Percentiles rank a stretch among this genome's conserved stretches.
These are phyloP conservation scores for Geopyxis carbonaria DNA, from an alignment of 495 filamentous ascomycete species.

Conservation along the genomic window DNA sequence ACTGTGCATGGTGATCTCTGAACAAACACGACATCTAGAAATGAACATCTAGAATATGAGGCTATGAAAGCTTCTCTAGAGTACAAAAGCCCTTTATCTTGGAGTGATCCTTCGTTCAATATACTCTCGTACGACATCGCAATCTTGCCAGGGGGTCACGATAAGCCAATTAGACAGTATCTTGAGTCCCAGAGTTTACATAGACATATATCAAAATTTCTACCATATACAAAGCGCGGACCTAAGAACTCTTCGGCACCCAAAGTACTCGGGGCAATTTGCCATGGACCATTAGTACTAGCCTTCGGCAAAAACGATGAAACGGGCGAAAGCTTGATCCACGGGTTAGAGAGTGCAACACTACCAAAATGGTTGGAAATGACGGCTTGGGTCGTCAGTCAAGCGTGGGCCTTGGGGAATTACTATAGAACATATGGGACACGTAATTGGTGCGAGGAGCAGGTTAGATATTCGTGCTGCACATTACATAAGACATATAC, in stretches of 20 bases:
- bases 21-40: too few relatives aligned
- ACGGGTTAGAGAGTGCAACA: slow-evolving; percentile 17
- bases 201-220: neutral
- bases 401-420: slow-evolving; percentile 16
- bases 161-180: slow-evolving; percentile 19
- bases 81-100: slow-evolving; percentile 9
- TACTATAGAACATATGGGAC: slow-evolving; percentile 16
- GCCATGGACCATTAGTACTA: slow-evolving; percentile 15
- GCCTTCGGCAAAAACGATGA: slow-evolving; percentile 7
- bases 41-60: slow-evolving; percentile 10
- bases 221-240: slow-evolving; percentile 1
- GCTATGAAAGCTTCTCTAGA: slow-evolving; percentile 11
- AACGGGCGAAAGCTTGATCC: neutral
- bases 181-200: slow-evolving; percentile 15
- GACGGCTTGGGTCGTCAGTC: slow-evolving; percentile 14
- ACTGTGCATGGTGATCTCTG: too few relatives aligned
- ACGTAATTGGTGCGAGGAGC: neutral
- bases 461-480: slow-evolving; percentile 3
- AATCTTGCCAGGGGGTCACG: slow-evolving; percentile 14
- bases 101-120: slow-evolving; percentile 8
- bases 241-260: neutral
- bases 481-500: slow-evolving; percentile 8
- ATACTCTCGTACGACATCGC: slow-evolving; percentile 11
- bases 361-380: slow-evolving; percentile 19
- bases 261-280: slow-evolving; percentile 17